A percentile compares a stretch with the other conserved stretches of the same genome.
These are phyloP conservation scores for Acanthamoeba lugdunensis DNA, from an alignment of 208 protist genomes.

Conservation along the genomic window DNA sequence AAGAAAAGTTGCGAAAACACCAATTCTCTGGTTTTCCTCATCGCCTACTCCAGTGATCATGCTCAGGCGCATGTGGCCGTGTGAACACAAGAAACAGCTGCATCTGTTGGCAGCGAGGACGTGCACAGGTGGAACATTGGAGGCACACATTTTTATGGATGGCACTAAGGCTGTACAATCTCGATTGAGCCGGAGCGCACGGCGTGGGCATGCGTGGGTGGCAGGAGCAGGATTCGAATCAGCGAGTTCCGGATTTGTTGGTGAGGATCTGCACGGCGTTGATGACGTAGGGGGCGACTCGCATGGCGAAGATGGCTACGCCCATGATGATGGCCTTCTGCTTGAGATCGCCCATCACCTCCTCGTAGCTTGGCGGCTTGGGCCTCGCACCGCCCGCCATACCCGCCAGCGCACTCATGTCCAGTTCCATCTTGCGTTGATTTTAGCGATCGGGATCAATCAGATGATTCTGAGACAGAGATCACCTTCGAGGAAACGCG, in stretches of 20 bases:
- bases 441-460: not conserved
- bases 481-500: not conserved
- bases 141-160: not conserved
- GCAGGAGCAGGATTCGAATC: not conserved
- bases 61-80: too few relatives aligned
- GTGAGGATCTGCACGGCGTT: slow-evolving; percentile 42
- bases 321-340: slow-evolving; percentile 58
- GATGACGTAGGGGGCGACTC: slow-evolving; percentile 57
- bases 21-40: not conserved
- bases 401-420: not conserved
- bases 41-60: not conserved
- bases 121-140: not conserved
- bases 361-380: slow-evolving; percentile 39
- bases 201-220: not conserved
- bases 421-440: not conserved
- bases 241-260: not conserved
- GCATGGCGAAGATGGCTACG: not conserved
- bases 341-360: slow-evolving; percentile 43
- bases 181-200: not conserved
- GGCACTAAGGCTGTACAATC: not conserved
- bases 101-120: too few relatives aligned
- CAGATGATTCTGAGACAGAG: not conserved
- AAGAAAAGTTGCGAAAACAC: not conserved
- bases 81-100: too few relatives aligned
- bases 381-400: not conserved